phyloP scores from a whole-genome alignment of 768 basidiomycete genomes.

The Hericium rajendrae region DNA sequence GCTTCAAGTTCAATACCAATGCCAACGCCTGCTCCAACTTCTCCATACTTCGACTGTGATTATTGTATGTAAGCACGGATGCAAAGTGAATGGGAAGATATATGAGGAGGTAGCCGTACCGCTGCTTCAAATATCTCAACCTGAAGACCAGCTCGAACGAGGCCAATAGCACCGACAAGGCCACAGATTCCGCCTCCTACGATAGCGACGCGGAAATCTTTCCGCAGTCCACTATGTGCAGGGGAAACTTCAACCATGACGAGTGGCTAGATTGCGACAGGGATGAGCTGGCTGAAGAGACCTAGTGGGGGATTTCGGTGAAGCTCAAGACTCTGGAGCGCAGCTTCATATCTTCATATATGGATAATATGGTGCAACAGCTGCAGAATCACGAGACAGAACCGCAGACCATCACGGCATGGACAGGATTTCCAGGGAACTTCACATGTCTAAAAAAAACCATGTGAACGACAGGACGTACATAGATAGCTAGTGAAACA shows the following conservation, averaged over 20 bases:
- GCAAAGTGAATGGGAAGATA: neutral
- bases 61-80: too few species aligned
- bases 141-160: constrained; percentile 30
- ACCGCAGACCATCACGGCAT: too few species aligned
- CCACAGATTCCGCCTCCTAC: constrained; percentile 46
- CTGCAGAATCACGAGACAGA: too few species aligned
- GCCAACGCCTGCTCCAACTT: neutral
- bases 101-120: constrained; percentile 17
- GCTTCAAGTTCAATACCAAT: neutral
- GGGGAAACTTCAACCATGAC: neutral
- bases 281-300: too few species aligned
- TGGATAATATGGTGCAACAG: too few species aligned
- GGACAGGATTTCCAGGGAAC: too few species aligned
- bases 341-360: too few species aligned
- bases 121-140: constrained; percentile 41
- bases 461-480: too few species aligned
- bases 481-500: too few species aligned
- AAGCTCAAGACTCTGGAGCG: neutral
- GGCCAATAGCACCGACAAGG: constrained; percentile 33
- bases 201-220: constrained; percentile 33
- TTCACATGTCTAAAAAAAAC: too few species aligned
- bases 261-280: neutral
- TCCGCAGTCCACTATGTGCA: constrained; percentile 12
- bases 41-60: neutral
- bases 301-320: neutral